Evolutionary conservation across 495 filamentous ascomycete genomes (phyloP).

Genomic region (Aspergillus coremiiformis): DNA sequence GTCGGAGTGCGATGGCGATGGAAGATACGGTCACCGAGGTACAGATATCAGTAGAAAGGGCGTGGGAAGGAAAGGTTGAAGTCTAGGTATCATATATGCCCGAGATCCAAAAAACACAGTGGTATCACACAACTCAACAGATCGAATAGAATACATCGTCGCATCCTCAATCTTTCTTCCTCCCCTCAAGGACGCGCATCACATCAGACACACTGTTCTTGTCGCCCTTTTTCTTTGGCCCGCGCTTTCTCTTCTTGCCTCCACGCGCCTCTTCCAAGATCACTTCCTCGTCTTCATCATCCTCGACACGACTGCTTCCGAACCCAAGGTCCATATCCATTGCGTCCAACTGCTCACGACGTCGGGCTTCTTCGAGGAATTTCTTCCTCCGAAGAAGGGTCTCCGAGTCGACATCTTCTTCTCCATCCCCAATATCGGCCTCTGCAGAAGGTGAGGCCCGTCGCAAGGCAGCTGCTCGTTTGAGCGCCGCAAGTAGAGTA

Average conservation of each 20-base stretch:
- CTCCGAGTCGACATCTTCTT: conserved; percentile 38
- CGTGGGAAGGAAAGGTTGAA: too few species aligned
- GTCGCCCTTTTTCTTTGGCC: conserved; percentile 79
- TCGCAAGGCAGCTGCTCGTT: conserved; percentile 70
- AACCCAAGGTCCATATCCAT: conserved; percentile 94
- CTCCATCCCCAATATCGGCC: conserved; percentile 34
- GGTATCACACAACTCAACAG: neutral
- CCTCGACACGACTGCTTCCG: conserved; percentile 73
- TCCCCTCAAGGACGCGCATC: conserved; percentile 67
- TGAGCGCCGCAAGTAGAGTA: conserved; percentile 72
- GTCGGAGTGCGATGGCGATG: too few species aligned
- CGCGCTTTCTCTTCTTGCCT: conserved; percentile 66
- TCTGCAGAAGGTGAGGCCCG: conserved; percentile 31
- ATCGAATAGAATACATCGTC: neutral
- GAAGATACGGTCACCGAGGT: too few species aligned
- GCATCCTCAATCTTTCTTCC: conserved; percentile 35
- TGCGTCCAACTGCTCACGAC: conserved; percentile 64
- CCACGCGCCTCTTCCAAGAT: conserved; percentile 54
- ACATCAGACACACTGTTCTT: conserved; percentile 75
- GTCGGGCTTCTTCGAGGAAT: conserved; percentile 57
- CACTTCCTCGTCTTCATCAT: conserved; percentile 67
- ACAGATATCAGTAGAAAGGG: too few species aligned
- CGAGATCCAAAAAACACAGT: conserved; percentile 1
- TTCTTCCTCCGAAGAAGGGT: conserved; percentile 60
- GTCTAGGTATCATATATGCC: neutral